Evolutionary conservation across 75 land plant genomes (phyloP).

Genomic region (Gnetum montanum): DNA sequence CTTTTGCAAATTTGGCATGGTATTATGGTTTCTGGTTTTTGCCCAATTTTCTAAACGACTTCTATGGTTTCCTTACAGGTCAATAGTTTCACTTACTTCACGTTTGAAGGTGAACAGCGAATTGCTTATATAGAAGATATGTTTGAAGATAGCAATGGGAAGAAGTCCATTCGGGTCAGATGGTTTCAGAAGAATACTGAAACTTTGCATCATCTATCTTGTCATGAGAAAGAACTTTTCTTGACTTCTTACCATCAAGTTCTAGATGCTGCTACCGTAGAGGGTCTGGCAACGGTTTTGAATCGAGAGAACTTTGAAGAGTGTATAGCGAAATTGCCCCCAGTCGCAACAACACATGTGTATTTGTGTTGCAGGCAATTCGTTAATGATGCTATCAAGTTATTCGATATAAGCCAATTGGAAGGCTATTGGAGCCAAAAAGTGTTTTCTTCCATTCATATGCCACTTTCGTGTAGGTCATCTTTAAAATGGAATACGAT

Average conservation of each 20-base stretch:
- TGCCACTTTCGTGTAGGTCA: constrained; percentile 12
- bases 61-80: constrained; percentile 32
- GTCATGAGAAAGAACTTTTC: constrained; percentile 78
- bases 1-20: neutral
- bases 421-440: constrained; percentile 80
- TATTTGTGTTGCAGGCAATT: constrained; percentile 60
- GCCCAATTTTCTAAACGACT: neutral
- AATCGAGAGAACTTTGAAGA: constrained; percentile 56
- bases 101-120: constrained; percentile 71
- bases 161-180: constrained; percentile 73
- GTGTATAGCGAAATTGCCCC: constrained; percentile 13
- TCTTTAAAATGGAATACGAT: constrained; percentile 8
- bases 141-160: constrained; percentile 68
- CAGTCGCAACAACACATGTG: constrained; percentile 20
- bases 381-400: constrained; percentile 62
- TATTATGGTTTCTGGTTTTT: neutral
- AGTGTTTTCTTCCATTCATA: constrained; percentile 16
- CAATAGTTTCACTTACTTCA: constrained; percentile 63
- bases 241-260: constrained; percentile 80
- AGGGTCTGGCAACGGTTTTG: constrained; percentile 81
- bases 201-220: constrained; percentile 60
- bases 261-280: constrained; percentile 83
- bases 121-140: constrained; percentile 92
- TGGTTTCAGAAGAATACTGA: constrained; percentile 96
- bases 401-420: constrained; percentile 62